A percentile compares a stretch with the other conserved stretches of the same genome.
Conservation (phyloP, 2,329 filamentous ascomycete genomes). For the Hortaea sp. region DNA sequence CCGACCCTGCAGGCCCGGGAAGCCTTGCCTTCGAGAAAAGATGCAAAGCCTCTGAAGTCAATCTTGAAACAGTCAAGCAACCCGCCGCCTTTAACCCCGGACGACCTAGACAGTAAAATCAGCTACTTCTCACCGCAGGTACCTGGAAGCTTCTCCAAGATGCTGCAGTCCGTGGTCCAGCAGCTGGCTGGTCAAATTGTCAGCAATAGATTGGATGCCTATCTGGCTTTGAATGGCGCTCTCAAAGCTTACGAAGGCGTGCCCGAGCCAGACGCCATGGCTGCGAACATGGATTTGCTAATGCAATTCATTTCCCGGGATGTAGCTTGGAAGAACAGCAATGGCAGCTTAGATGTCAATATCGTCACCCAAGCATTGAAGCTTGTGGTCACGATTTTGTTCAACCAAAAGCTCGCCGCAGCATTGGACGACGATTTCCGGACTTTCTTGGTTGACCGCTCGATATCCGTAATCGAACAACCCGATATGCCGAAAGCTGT, state of each 20-base stretch:
- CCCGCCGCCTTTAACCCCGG: slow-evolving; percentile 25
- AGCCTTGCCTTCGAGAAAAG: slow-evolving; percentile 34
- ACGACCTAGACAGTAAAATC: slow-evolving; percentile 31
- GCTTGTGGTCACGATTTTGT: slow-evolving; percentile 66
- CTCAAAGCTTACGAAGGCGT: slow-evolving; percentile 75
- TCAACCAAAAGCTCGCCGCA: slow-evolving; percentile 59
- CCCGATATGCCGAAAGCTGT: slow-evolving; percentile 62
- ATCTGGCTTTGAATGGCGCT: slow-evolving; percentile 65
- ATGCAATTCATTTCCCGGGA: slow-evolving; percentile 79
- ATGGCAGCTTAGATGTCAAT: slow-evolving; percentile 48
- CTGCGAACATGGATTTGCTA: slow-evolving; percentile 66
- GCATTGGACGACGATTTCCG: slow-evolving; percentile 70
- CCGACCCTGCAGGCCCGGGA: slow-evolving; percentile 32
- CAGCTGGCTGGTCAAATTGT: slow-evolving; percentile 68
- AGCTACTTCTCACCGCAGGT: slow-evolving; percentile 35
- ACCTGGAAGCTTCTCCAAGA: slow-evolving; percentile 56
- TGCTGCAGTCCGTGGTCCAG: slow-evolving; percentile 76
- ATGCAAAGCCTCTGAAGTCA: slow-evolving; percentile 52
- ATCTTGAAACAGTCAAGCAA: slow-evolving; percentile 66
- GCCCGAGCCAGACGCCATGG: slow-evolving; percentile 62
- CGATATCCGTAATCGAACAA: slow-evolving; percentile 64
- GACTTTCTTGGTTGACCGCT: slow-evolving; percentile 69
- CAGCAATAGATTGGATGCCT: slow-evolving; percentile 70
- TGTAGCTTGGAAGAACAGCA: slow-evolving; percentile 50
- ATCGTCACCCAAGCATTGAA: slow-evolving; percentile 69